phyloP scores from a whole-genome alignment of 106 monocot species.

The Iris macrosiphon region DNA sequence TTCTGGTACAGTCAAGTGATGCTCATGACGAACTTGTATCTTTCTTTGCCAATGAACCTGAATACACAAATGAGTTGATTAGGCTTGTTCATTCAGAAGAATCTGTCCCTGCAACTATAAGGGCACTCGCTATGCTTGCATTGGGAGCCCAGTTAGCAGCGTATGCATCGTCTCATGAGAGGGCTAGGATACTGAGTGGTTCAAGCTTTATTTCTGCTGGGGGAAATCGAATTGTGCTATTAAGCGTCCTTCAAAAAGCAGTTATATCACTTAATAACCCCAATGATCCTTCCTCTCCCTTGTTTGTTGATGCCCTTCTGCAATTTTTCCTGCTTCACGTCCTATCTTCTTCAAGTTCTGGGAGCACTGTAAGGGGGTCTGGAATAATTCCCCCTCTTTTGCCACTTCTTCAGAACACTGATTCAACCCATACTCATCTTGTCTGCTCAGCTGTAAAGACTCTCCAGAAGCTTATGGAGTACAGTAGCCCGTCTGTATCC shows the following conservation, averaged over 20 bases:
- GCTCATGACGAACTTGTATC: slow-evolving; percentile 92
- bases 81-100: slow-evolving; percentile 87
- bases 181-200: slow-evolving; percentile 84
- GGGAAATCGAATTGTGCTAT: slow-evolving; percentile 88
- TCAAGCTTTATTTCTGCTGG: slow-evolving; percentile 93
- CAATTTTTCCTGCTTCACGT: slow-evolving; percentile 84
- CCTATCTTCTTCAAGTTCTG: slow-evolving; percentile 93
- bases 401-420: slow-evolving; percentile 66
- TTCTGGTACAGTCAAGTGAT: slow-evolving; percentile 91
- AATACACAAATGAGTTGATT: slow-evolving; percentile 90
- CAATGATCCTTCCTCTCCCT: slow-evolving; percentile 72
- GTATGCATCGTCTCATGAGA: slow-evolving; percentile 90
- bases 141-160: slow-evolving; percentile 92
- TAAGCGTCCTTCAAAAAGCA: slow-evolving; percentile 92
- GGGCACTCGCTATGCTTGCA: slow-evolving; percentile 90
- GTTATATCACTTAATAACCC: slow-evolving; percentile 58
- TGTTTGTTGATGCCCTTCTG: slow-evolving; percentile 94
- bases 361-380: slow-evolving; percentile 68
- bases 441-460: slow-evolving; percentile 88
- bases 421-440: slow-evolving; percentile 76
- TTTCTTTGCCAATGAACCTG: slow-evolving; percentile 98
- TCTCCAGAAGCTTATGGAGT: slow-evolving; percentile 95
- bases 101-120: slow-evolving; percentile 66
- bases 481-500: slow-evolving; percentile 82
- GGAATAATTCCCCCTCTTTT: slow-evolving; percentile 88